These are phyloP conservation scores for Orbilia oligospora DNA, from an alignment of 2,329 filamentous ascomycete species.

Conservation along the genomic window DNA sequence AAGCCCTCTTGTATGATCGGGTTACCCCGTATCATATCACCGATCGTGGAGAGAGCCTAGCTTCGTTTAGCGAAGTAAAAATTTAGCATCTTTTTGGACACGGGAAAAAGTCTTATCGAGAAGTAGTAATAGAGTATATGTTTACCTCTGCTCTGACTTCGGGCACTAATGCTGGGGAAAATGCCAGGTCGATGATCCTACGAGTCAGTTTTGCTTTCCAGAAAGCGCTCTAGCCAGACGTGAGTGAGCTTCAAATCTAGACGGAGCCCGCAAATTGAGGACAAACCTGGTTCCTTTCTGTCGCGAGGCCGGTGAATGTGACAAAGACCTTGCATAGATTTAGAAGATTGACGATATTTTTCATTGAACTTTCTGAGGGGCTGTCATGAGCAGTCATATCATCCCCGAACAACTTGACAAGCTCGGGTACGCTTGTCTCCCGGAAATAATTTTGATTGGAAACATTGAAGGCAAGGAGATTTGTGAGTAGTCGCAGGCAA, in stretches of 20 bases:
- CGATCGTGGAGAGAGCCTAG: constrained; percentile 84
- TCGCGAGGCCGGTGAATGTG: constrained; percentile 82
- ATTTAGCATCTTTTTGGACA: constrained; percentile 51
- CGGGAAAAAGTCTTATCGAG: neutral
- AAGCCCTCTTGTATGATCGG: constrained; percentile 86
- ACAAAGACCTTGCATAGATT: constrained; percentile 90
- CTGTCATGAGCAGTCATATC: constrained; percentile 19
- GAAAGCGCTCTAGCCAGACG: constrained; percentile 73
- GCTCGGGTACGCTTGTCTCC: constrained; percentile 83
- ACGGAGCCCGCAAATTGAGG: neutral
- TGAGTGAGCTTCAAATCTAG: neutral
- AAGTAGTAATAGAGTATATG: constrained; percentile 10
- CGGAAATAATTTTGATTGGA: constrained; percentile 96
- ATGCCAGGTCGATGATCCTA: constrained; percentile 85
- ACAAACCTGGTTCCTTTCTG: constrained; percentile 79
- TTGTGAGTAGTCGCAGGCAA: constrained; percentile 89
- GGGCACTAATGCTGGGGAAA: constrained; percentile 78
- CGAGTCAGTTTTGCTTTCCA: constrained; percentile 85
- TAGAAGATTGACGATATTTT: constrained; percentile 91
- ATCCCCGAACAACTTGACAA: constrained; percentile 77
- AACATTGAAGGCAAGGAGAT: constrained; percentile 85
- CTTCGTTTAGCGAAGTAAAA: constrained; percentile 29
- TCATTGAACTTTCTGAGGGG: constrained; percentile 78
- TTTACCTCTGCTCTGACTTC: constrained; percentile 85
- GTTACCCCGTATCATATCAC: constrained; percentile 89